Evolutionary conservation across 345 rosid genomes (phyloP), one percentile per base, ranked within the genome.

Genomic region (Erucastrum elatum): DNA sequence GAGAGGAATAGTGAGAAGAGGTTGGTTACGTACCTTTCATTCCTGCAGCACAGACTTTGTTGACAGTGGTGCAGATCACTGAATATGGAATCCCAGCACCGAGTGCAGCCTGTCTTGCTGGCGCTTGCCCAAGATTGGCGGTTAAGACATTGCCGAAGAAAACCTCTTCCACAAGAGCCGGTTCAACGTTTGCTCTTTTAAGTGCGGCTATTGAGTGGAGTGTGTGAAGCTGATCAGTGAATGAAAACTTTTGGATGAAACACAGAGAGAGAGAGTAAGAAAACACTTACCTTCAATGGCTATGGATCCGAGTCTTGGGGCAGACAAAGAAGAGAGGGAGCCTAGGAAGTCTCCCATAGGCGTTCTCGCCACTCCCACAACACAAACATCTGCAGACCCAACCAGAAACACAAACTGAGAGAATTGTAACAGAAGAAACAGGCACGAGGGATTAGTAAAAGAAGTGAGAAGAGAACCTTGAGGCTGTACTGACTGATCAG

Each of bases 51-150:
- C 98, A 95, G 34, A 93, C 99, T 93, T 95, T 95, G 87, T 95
- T 91, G 59, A 95, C 84, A 71, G 97, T 91, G 72, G 96, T 95
- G 83, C 98, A 95, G 78, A 90, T 59, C 4, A 89, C 98, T 0
- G 98, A 91, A 82, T 93, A 81, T 29, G 97, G 96, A 70, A 95
- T 87, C 51, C 97, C 94, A 1, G 99, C 97, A 59, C 94, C 99
- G 72, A 95, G 78, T 33, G 99, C 94, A 69, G 98, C 99, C 82
- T 95, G 99, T 78, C 98, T 90, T 71, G 99, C 98, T 39, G 98
- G 98, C 82, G 99, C 98, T 84, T 93, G 99, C 16, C 98, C 99
- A 72, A 95, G 87, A 87, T 95, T 93, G 68, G 97, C 98, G 66
- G 89, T 89, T 58, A 91, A 90, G 74, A 95, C 99, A 84, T 95